Evolutionary conservation across 768 basidiomycete species (phyloP).

Genomic region (Termitomyces sp.): DNA sequence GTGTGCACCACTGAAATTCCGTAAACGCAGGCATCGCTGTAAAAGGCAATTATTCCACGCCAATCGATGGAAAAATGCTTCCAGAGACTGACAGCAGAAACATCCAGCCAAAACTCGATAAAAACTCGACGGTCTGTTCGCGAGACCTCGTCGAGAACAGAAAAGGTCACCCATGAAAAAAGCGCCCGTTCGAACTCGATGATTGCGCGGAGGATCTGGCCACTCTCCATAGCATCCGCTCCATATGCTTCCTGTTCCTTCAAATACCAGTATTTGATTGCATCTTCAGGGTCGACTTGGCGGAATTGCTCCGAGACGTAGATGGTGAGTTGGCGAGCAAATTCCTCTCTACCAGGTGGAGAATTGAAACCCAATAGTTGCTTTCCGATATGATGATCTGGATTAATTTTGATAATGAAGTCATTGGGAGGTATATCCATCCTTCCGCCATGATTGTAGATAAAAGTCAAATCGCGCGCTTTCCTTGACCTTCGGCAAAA

Average conservation of each 20-base stretch:
- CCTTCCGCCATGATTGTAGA: conserved; percentile 4
- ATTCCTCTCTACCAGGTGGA: conserved; percentile 30
- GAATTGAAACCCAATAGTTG: conserved; percentile 29
- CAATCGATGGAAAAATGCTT: not conserved
- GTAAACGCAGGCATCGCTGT: conserved; percentile 38
- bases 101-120: conserved; percentile 39
- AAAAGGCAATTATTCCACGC: not conserved
- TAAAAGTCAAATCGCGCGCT: conserved; percentile 8
- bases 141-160: conserved; percentile 19
- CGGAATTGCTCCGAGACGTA: conserved; percentile 30
- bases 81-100: conserved; percentile 32
- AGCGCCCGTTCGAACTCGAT: conserved; percentile 30
- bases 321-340: conserved; percentile 42
- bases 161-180: conserved; percentile 35
- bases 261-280: conserved; percentile 33
- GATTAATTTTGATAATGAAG: conserved; percentile 12
- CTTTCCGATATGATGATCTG: conserved; percentile 19
- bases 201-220: conserved; percentile 22
- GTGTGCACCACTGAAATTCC: conserved; percentile 40
- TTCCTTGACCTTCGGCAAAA: conserved; percentile 12
- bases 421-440: not conserved
- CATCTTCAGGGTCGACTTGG: conserved; percentile 37
- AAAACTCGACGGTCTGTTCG: conserved; percentile 20
- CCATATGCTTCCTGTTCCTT: conserved; percentile 4
- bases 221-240: conserved; percentile 24